phyloP scores from a whole-genome alignment of 371 early-diverging fungal genomes.

The Syncephalastrum racemosum region DNA sequence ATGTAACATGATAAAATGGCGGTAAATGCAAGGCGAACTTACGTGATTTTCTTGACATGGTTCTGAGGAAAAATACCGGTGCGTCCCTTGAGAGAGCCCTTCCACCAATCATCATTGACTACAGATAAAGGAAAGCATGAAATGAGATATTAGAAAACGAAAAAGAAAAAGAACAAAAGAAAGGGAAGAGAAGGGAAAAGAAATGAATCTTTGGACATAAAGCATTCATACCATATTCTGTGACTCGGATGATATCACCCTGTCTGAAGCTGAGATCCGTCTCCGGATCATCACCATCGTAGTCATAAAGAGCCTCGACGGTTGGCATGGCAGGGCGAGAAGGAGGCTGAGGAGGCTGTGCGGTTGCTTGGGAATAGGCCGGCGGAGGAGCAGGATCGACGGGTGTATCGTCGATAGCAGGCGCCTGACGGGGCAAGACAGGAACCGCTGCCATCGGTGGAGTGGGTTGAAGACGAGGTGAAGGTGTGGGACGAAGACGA shows the following conservation, averaged over 20 bases:
- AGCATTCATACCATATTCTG: constrained; percentile 44
- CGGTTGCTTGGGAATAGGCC: constrained; percentile 10
- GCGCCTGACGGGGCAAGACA: constrained; percentile 1
- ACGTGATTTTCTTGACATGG: constrained; percentile 44
- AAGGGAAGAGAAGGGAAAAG: not conserved
- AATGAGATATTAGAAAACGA: constrained; percentile 2
- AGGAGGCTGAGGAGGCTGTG: constrained; percentile 13
- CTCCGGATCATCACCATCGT: constrained; percentile 44
- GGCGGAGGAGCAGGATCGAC: constrained; percentile 13
- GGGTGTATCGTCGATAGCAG: constrained; percentile 1
- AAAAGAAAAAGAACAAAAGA: not conserved
- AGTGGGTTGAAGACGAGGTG: constrained; percentile 7
- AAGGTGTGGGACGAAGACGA: constrained; percentile 8
- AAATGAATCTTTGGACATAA: not conserved
- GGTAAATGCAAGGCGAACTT: constrained; percentile 15
- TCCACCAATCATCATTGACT: constrained; percentile 58
- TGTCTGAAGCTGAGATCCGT: constrained; percentile 50
- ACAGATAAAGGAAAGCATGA: not conserved
- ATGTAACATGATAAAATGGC: not conserved
- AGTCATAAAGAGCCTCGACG: constrained; percentile 50
- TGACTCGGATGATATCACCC: constrained; percentile 51
- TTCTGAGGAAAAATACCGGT: constrained; percentile 54
- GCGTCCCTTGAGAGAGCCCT: constrained; percentile 40
- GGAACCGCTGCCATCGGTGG: constrained; percentile 12
- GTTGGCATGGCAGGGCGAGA: constrained; percentile 24